Base-by-base conservation (phyloP, 352 stramenopile species). In the Globisporangium canariense region DNA sequence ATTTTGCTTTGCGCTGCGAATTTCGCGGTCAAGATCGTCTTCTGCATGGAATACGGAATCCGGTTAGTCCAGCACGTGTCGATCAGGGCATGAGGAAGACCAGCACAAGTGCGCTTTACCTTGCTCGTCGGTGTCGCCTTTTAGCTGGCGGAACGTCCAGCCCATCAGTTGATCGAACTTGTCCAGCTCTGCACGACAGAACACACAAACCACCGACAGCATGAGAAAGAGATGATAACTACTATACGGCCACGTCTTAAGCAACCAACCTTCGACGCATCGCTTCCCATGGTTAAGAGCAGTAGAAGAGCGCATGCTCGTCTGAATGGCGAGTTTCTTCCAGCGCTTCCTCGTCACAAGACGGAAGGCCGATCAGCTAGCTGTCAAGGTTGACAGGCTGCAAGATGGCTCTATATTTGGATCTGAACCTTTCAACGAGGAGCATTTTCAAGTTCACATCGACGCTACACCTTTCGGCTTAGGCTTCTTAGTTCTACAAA, bases 141-240 rank as follows among this genome's bases (percentile, higher is more conserved):
- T 60, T 7, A 84, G 41, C 43, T 85, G 64, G 14, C 56, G 77
- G 52, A 90, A 86, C 1, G 67, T 69, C 80, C 78, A 91, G 32
- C 82, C 82, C 81, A 89, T 89, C 41, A 64, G 51, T 8, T 86
- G 64, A 8, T 74, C 80, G 58, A 91, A 91, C 30, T 59, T 76
- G 30, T 78, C 71, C 13, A 91, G 66, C 11, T 91, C 82, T 88
- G 22, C 18, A 30, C 22, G 18, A 46, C 43, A 62, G 54, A 38
- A 10, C 18, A 20, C 16, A 51, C 50, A 10, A 20, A 22, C 3
- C 4, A 8, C 16, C 5, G 14, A 22, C 18, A 40, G 38, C 14
- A 30, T 45, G 41, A 28, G 16, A 22, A 16, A 25, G 41, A 18
- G 4, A 18, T 36, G 32, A 36, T 36, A 2, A 11, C 16, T 16